Conservation (phyloP, 345 rosid species). For the Pistacia integerrima region DNA sequence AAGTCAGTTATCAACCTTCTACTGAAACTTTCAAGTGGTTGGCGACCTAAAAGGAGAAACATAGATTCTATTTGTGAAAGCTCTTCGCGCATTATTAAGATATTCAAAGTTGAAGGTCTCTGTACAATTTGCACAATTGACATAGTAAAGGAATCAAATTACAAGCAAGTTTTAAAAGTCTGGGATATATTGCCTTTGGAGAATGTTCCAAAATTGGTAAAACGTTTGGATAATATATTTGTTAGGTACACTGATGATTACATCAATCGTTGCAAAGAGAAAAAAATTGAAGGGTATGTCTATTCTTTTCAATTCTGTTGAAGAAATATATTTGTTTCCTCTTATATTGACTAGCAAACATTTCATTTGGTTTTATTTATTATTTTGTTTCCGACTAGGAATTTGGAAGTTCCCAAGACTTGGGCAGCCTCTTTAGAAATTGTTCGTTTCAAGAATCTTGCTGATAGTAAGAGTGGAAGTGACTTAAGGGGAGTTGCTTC, state of each 20-base stretch:
- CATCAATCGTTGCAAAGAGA: conserved; percentile 44
- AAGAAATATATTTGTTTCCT: background rate
- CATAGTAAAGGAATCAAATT: conserved; percentile 28
- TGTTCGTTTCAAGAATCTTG: conserved; percentile 22
- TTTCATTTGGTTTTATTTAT: background rate
- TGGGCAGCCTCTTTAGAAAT: conserved; percentile 38
- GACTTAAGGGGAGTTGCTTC: conserved; percentile 9
- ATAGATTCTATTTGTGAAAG: conserved; percentile 34
- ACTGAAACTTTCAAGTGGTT: conserved; percentile 45
- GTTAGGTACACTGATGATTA: conserved; percentile 39
- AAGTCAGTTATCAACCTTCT: conserved; percentile 31
- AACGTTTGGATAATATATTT: conserved; percentile 46
- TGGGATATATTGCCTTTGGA: conserved; percentile 56
- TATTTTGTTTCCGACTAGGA: conserved; percentile 23
- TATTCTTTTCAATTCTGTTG: background rate
- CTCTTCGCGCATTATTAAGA: conserved; percentile 42
- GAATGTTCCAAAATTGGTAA: conserved; percentile 37
- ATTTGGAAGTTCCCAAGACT: conserved; percentile 46
- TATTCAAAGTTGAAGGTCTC: conserved; percentile 39
- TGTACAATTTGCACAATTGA: conserved; percentile 49
- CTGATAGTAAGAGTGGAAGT: conserved; percentile 19
- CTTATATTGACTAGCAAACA: background rate
- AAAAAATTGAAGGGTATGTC: conserved; percentile 52
- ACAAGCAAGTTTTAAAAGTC: conserved; percentile 48
- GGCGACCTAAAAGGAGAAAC: conserved; percentile 49